phyloP scores from a whole-genome alignment of 768 basidiomycete genomes.

The Hebeloma cylindrosporum region DNA sequence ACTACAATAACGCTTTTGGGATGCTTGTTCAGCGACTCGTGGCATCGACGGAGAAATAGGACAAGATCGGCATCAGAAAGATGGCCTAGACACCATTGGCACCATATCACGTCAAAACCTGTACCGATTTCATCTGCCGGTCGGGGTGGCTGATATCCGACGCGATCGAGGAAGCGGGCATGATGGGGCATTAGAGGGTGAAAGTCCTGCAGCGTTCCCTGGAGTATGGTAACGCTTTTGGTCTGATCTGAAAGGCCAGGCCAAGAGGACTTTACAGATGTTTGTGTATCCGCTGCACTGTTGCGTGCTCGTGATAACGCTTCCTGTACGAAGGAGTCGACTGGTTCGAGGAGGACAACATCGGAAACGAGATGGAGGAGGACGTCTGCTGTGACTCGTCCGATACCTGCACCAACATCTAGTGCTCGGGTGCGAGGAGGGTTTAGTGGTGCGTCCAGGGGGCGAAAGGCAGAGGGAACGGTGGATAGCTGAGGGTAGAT shows the following conservation, averaged over 20 bases:
- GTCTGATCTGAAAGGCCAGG: constrained; percentile 59
- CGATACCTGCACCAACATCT: constrained; percentile 94
- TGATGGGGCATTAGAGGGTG: constrained; percentile 60
- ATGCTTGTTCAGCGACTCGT: constrained; percentile 50
- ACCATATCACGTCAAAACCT: constrained; percentile 91
- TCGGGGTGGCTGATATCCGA: constrained; percentile 56
- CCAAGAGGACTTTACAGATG: constrained; percentile 46
- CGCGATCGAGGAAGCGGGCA: constrained; percentile 55
- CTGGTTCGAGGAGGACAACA: constrained; percentile 90
- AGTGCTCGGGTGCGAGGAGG: constrained; percentile 61
- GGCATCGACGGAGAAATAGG: constrained; percentile 67
- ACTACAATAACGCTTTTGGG: constrained; percentile 70
- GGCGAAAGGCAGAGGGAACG: constrained; percentile 72
- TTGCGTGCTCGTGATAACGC: constrained; percentile 49
- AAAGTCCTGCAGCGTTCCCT: constrained; percentile 77
- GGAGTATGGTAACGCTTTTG: constrained; percentile 79
- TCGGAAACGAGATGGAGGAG: constrained; percentile 87
- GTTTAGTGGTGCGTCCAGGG: constrained; percentile 30
- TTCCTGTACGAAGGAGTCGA: constrained; percentile 70
- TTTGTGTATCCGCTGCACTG: constrained; percentile 26
- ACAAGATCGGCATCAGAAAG: constrained; percentile 76
- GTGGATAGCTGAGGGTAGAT: constrained; percentile 78
- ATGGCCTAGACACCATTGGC: constrained; percentile 96
- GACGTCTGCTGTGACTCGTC: constrained; percentile 85
- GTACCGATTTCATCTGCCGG: constrained; percentile 48